Base-by-base conservation (phyloP, 208 protist genomes). In the Borovskyia barvae region DNA sequence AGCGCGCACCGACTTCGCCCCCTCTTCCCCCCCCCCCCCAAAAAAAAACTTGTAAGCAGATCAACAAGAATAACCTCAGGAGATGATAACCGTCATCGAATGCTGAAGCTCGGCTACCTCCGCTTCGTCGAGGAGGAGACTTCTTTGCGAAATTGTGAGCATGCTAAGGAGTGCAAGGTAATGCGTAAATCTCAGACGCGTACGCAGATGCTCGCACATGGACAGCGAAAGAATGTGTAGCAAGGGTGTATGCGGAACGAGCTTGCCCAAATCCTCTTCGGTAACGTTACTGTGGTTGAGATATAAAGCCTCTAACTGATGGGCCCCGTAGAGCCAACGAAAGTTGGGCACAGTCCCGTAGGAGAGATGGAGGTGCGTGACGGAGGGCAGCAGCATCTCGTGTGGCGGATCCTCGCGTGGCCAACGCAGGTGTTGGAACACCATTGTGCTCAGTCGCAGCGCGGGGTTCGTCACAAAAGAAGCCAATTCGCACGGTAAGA, bases 241-340 rank as follows among this genome's bases (percentile, higher is more conserved):
- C 15, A 64, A 56, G 15, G 25, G 52, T 19, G 59, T 61, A 8
- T 57, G 48, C 28, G 26, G 47, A 17, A 57, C 68, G 7, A 87
- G 25, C 1, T 19, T 12, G 15, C 33, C 29, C 37, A 90, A 54
- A 11, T 74, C 51, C 15, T 35, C 61, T 0, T 64, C 83, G 1
- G 66, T 85, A 22, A 90, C 39, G 19, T 61, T 71, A 1, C 73
- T 79, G n/a, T 50, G 35, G 48, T 81, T 51, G 20, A 90, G 69
- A 26, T 52, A 65, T 2, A 87, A 47, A 32, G 71, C 30, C 51
- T 57, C 29, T 15, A 87, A 26, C 19, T 26, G 53, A 6, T 40
- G 46, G 28, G 72, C 66, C 3, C 46, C 39, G 42, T 25, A 62
- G 40, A 90, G 55, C 83, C 76, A 86, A 22, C 42, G 41, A 40